These are phyloP conservation scores for Leucosporidium scottii DNA, from an alignment of 768 basidiomycete genomes.

Conservation along the genomic window DNA sequence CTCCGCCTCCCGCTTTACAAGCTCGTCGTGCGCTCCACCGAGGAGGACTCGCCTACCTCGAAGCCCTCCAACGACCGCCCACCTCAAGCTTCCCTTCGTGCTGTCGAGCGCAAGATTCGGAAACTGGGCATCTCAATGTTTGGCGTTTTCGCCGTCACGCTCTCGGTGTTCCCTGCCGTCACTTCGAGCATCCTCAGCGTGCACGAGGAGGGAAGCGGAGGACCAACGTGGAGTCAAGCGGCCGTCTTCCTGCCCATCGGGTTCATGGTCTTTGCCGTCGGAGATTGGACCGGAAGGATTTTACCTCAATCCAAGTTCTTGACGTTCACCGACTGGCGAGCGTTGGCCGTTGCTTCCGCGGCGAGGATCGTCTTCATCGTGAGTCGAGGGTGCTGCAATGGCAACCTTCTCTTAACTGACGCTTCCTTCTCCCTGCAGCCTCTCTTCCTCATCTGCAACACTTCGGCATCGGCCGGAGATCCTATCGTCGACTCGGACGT, in stretches of 20 bases:
- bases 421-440: slow-evolving; percentile 22
- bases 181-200: slow-evolving; percentile 35
- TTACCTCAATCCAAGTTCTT: slow-evolving; percentile 29
- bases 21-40: slow-evolving; percentile 23
- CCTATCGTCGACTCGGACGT: slow-evolving; percentile 32
- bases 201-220: slow-evolving; percentile 10
- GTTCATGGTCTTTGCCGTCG: slow-evolving; percentile 35
- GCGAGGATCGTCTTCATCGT: slow-evolving; percentile 36
- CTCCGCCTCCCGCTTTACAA: slow-evolving; percentile 32
- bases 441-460: slow-evolving; percentile 37
- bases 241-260: slow-evolving; percentile 35
- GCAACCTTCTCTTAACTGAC: background rate
- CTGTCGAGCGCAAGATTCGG: slow-evolving; percentile 37
- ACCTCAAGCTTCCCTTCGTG: background rate
- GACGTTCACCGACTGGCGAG: slow-evolving; percentile 22
- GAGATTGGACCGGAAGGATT: slow-evolving; percentile 37
- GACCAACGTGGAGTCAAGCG: slow-evolving; percentile 6
- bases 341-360: slow-evolving; percentile 14
- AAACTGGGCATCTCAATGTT: slow-evolving; percentile 41
- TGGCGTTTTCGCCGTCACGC: slow-evolving; percentile 39
- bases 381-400: slow-evolving; percentile 1
- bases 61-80: background rate
- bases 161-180: slow-evolving; percentile 40
- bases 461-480: slow-evolving; percentile 14
- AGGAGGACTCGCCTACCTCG: background rate